These are phyloP conservation scores for Cymbomonas tetramitiformis DNA, from an alignment of 139 green algal genomes.

Conservation along the genomic window DNA sequence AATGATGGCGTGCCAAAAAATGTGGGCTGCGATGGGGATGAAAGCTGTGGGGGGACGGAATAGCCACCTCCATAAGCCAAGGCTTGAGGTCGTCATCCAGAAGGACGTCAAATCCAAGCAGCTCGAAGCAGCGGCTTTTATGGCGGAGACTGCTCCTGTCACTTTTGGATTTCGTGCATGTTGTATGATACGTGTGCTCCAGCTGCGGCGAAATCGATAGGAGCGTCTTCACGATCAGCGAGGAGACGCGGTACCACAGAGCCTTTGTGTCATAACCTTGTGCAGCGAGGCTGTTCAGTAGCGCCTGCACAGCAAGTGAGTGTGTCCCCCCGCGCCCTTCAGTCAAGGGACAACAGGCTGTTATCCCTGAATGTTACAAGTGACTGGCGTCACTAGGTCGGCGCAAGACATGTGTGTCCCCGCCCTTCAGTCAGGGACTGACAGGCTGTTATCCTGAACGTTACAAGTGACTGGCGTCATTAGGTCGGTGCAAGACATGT, in stretches of 20 bases:
- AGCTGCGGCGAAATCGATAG: conserved; percentile 49
- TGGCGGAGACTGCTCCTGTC: too few relatives aligned
- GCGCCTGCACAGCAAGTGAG: background rate
- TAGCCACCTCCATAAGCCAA: conserved; percentile 25
- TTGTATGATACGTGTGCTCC: conserved; percentile 47
- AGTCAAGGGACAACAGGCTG: too few relatives aligned
- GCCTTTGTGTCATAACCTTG: background rate
- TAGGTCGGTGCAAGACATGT: too few relatives aligned
- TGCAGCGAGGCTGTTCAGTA: background rate
- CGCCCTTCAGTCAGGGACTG: too few relatives aligned
- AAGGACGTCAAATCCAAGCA: conserved; percentile 20
- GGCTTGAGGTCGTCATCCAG: conserved; percentile 18
- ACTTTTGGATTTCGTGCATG: too few relatives aligned
- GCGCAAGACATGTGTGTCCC: too few relatives aligned
- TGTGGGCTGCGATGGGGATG: background rate
- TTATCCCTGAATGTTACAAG: too few relatives aligned
- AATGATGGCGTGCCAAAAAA: background rate
- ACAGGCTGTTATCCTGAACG: too few relatives aligned
- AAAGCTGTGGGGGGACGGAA: background rate
- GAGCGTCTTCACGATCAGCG: conserved; percentile 45
- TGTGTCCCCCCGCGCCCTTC: background rate
- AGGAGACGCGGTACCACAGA: background rate
- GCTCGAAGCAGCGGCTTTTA: conserved; percentile 20
- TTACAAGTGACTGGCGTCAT: too few relatives aligned
- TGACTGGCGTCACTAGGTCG: too few relatives aligned